Conservation (phyloP, 2,329 filamentous ascomycete genomes). For the Apiospora pterosperma region DNA sequence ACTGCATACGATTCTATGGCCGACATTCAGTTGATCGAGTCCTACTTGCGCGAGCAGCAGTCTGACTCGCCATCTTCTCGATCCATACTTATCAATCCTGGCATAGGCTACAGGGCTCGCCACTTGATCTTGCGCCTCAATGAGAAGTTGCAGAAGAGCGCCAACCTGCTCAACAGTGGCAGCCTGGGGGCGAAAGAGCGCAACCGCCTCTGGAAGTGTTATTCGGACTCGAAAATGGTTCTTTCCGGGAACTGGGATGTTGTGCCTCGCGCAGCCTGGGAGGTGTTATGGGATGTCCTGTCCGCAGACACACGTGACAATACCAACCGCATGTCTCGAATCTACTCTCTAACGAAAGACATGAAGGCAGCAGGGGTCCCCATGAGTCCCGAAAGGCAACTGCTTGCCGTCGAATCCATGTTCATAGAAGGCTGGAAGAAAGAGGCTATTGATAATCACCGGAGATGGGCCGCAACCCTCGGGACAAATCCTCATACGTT, state of each 20-base stretch:
- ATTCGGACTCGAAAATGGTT: constrained; percentile 41
- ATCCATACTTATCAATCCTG: not conserved
- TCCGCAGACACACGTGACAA: constrained; percentile 48
- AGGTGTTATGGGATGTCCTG: constrained; percentile 62
- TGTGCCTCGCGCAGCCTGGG: constrained; percentile 60
- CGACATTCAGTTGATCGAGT: constrained; percentile 10
- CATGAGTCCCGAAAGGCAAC: constrained; percentile 54
- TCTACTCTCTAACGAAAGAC: constrained; percentile 62
- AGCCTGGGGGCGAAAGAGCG: constrained; percentile 13
- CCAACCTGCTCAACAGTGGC: constrained; percentile 13
- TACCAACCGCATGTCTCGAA: constrained; percentile 55
- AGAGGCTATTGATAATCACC: constrained; percentile 63
- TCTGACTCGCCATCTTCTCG: not conserved
- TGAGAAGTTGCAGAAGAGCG: constrained; percentile 20
- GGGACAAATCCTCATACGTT: constrained; percentile 46
- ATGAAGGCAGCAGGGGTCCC: constrained; percentile 56
- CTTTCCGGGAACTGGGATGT: constrained; percentile 45
- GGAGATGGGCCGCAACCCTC: constrained; percentile 50
- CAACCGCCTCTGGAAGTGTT: constrained; percentile 42
- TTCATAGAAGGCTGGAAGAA: constrained; percentile 59
- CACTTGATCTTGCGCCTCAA: constrained; percentile 15
- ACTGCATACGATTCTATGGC: not conserved
- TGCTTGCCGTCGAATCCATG: constrained; percentile 66
- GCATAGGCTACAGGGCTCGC: not conserved
- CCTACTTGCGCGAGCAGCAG: not conserved